Evolutionary conservation across 345 rosid genomes (phyloP).

Genomic region (Linum tenue): DNA sequence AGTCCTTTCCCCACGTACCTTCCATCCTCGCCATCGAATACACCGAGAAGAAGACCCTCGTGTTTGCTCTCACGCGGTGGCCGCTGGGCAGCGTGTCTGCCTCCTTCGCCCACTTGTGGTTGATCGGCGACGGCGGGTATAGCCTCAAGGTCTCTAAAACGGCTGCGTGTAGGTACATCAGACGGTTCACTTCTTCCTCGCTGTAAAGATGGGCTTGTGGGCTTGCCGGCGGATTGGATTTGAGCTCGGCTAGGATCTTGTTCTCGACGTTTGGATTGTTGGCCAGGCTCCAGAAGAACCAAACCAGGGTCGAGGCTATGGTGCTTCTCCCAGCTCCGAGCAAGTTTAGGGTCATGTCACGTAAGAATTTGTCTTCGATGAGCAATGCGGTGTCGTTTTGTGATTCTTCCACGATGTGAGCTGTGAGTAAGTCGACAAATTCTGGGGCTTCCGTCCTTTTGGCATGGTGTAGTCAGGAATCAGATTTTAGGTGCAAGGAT

Average conservation of each 20-base stretch:
- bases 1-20: conserved; percentile 22
- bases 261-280: conserved; percentile 13
- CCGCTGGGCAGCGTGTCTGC: conserved; percentile 22
- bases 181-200: conserved; percentile 9
- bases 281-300: conserved; percentile 34
- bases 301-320: conserved; percentile 24
- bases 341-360: conserved; percentile 21
- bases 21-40: conserved; percentile 17
- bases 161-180: conserved; percentile 36
- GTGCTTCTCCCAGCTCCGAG: conserved; percentile 27
- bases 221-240: neutral
- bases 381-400: neutral
- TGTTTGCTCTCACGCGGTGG: conserved; percentile 4
- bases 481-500: too few species aligned
- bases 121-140: conserved; percentile 14
- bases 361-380: neutral
- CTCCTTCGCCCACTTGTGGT: neutral
- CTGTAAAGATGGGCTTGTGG: neutral
- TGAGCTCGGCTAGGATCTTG: conserved; percentile 25
- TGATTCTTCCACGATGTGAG: conserved; percentile 2
- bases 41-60: neutral
- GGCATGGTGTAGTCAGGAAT: too few species aligned
- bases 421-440: neutral
- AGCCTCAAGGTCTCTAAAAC: conserved; percentile 23
- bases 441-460: conserved; percentile 1